phyloP scores from a whole-genome alignment of 1,139 yeast genomes.

The Blastobotrys ciferrii region DNA sequence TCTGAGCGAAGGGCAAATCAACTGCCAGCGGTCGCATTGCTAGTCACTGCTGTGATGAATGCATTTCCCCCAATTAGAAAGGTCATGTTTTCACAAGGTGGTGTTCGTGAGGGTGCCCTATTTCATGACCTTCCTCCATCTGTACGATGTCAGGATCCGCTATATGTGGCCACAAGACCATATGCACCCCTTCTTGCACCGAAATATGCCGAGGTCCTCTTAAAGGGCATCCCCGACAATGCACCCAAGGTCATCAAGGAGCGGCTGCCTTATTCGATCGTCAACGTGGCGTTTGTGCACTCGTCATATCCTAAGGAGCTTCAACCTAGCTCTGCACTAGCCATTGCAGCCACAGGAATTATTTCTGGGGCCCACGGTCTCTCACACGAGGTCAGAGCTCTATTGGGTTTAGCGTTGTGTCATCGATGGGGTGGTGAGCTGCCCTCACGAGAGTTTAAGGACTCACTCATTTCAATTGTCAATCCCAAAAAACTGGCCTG shows the following conservation, averaged over 20 bases:
- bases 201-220: conserved; percentile 49
- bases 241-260: conserved; percentile 56
- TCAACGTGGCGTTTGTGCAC: conserved; percentile 67
- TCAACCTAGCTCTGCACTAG: conserved; percentile 67
- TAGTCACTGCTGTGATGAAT: conserved; percentile 58
- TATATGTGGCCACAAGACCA: conserved; percentile 60
- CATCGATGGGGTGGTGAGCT: conserved; percentile 76
- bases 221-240: conserved; percentile 49
- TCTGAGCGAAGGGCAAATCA: conserved; percentile 61
- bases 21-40: conserved; percentile 60
- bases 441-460: conserved; percentile 47
- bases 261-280: conserved; percentile 62
- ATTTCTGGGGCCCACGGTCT: conserved; percentile 69
- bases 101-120: conserved; percentile 67
- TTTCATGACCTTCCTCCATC: conserved; percentile 56
- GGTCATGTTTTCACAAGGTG: conserved; percentile 66
- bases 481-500: conserved; percentile 39
- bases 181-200: conserved; percentile 60
- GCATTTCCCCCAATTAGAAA: conserved; percentile 57
- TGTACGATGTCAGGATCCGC: conserved; percentile 60
- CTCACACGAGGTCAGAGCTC: conserved; percentile 61
- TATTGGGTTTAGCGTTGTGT: conserved; percentile 64
- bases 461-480: conserved; percentile 40
- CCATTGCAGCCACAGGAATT: conserved; percentile 64
- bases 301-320: conserved; percentile 68